These are phyloP conservation scores for Taiozyma sp. DNA, from an alignment of 1,139 yeast genomes.

Conservation along the genomic window DNA sequence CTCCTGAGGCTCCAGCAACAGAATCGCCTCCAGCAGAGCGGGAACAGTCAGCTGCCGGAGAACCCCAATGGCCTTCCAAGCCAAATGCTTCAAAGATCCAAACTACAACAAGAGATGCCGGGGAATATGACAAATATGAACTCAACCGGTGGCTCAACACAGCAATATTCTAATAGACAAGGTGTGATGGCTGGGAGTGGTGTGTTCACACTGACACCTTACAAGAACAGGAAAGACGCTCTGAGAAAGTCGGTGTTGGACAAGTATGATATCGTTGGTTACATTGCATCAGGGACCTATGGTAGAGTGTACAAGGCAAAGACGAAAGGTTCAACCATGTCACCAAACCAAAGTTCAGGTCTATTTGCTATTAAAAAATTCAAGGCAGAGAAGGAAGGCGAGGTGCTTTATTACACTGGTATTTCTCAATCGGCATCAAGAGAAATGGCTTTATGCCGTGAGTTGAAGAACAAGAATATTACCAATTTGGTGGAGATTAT, in stretches of 20 bases:
- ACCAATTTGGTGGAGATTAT: constrained; percentile 78
- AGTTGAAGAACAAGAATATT: constrained; percentile 72
- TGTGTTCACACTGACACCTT: constrained; percentile 68
- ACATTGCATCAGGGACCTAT: constrained; percentile 97
- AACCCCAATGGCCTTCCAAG: background rate
- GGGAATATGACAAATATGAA: background rate
- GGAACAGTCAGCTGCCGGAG: constrained; percentile 4
- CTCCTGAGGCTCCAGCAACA: constrained; percentile 17
- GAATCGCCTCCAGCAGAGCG: constrained; percentile 5
- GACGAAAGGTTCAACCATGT: constrained; percentile 25
- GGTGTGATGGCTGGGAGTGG: constrained; percentile 61
- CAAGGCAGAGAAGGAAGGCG: constrained; percentile 92
- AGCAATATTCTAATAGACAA: constrained; percentile 22
- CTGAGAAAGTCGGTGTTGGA: constrained; percentile 67
- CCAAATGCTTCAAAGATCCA: background rate
- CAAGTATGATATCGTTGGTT: constrained; percentile 84
- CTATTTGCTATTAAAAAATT: constrained; percentile 87
- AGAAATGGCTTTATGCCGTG: constrained; percentile 94
- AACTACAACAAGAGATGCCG: background rate
- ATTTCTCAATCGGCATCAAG: constrained; percentile 94
- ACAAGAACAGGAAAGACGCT: constrained; percentile 65
- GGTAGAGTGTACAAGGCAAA: constrained; percentile 95
- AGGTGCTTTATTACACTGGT: constrained; percentile 85
- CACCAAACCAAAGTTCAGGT: constrained; percentile 11
- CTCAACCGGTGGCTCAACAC: background rate